Evolutionary conservation across 2,329 filamentous ascomycete genomes (phyloP).

Genomic region (Penicillium hordei): DNA sequence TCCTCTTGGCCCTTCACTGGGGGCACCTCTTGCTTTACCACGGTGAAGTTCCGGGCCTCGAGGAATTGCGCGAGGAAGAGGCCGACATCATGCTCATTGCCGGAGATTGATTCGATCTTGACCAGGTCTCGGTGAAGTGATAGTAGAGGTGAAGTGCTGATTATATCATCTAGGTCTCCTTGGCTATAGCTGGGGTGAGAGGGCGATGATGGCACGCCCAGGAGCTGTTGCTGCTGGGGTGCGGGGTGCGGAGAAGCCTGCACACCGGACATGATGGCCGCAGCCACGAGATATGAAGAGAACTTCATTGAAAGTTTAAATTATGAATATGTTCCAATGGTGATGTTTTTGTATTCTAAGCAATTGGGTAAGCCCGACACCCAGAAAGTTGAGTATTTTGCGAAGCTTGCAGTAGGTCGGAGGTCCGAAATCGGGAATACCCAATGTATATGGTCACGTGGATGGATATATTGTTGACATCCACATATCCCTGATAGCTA

Average conservation of each 20-base stretch:
- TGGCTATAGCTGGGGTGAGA: slow-evolving; percentile 3
- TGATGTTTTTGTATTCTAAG: not conserved
- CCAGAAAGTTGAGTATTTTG: not conserved
- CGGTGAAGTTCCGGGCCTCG: slow-evolving; percentile 58
- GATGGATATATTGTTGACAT: not conserved
- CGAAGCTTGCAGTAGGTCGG: not conserved
- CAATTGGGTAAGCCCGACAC: not conserved
- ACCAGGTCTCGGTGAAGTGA: slow-evolving; percentile 74
- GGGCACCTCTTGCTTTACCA: slow-evolving; percentile 55
- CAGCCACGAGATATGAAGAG: slow-evolving; percentile 20
- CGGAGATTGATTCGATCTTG: slow-evolving; percentile 68
- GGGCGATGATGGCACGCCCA: slow-evolving; percentile 10
- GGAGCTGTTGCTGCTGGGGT: slow-evolving; percentile 22
- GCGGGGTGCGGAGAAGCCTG: slow-evolving; percentile 33
- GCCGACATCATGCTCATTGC: slow-evolving; percentile 67
- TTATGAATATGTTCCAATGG: not conserved
- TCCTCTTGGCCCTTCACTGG: slow-evolving; percentile 16
- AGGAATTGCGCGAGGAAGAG: slow-evolving; percentile 69
- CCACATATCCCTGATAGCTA: not conserved
- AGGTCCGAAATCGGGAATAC: not conserved
- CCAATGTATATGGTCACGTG: slow-evolving; percentile 1
- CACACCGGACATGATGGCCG: slow-evolving; percentile 18
- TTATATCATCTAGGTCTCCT: slow-evolving; percentile 35
- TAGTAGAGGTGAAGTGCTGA: slow-evolving; percentile 57
- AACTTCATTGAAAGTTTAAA: slow-evolving; percentile 18